A percentile compares a stretch with the other conserved stretches of the same genome.
phyloP scores from a whole-genome alignment of 163 green algal genomes.

The Prototheca stagnorum region DNA sequence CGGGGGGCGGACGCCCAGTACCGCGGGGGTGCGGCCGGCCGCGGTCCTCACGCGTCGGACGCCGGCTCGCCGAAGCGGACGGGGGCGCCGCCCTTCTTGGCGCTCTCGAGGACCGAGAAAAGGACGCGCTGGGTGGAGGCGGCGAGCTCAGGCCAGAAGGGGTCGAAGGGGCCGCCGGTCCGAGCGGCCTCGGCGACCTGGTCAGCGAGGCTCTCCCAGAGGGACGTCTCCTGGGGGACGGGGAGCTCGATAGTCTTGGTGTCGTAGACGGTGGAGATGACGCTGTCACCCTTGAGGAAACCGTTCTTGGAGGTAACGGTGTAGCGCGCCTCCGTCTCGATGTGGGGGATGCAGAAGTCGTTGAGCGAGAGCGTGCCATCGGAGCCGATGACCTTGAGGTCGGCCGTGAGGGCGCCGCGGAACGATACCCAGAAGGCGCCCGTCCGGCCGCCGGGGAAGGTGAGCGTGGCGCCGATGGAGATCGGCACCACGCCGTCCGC shows the following conservation, averaged over 20 bases:
- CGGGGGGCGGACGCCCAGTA: too few relatives aligned
- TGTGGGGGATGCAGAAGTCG: conserved; percentile 26
- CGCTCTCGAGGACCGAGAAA: conserved; percentile 17
- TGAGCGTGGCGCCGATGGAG: conserved; percentile 21
- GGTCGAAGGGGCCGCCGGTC: conserved; percentile 5
- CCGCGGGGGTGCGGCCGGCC: too few relatives aligned
- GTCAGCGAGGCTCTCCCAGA: conserved; percentile 27
- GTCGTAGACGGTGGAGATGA: background rate
- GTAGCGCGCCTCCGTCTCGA: conserved; percentile 9
- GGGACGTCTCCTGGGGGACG: conserved; percentile 19
- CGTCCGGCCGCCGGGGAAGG: conserved; percentile 17
- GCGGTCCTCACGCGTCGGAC: too few relatives aligned
- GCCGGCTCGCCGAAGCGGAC: too few relatives aligned
- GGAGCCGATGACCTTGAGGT: conserved; percentile 14
- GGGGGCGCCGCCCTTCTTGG: background rate
- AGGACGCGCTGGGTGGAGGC: conserved; percentile 19
- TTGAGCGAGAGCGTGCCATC: conserved; percentile 13
- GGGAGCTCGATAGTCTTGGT: background rate
- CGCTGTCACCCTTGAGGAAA: conserved; percentile 5
- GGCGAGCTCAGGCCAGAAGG: conserved; percentile 1
- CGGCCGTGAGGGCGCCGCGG: conserved; percentile 8
- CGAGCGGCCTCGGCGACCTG: conserved; percentile 2
- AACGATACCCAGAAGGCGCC: conserved; percentile 17
- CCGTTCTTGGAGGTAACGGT: conserved; percentile 5
- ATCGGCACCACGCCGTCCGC: conserved; percentile 20